Evolutionary conservation across 352 stramenopile species (phyloP).

Genomic region (Phytophthora syringae): DNA sequence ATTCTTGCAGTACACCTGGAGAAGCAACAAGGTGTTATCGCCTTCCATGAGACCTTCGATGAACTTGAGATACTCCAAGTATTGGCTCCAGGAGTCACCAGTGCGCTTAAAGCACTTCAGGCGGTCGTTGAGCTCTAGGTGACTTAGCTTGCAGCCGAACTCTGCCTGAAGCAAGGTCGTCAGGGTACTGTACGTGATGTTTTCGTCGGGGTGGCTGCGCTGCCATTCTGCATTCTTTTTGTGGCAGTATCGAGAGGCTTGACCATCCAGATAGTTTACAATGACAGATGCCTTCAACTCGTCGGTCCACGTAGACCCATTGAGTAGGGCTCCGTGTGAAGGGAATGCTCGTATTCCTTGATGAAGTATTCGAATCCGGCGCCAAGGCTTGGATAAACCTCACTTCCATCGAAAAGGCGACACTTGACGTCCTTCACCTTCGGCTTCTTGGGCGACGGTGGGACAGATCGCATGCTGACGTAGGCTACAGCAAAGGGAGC

Average conservation of each 20-base stretch:
- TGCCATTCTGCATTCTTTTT: not conserved
- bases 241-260: not conserved
- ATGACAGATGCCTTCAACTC: not conserved
- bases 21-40: conserved; percentile 10
- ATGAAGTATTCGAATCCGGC: not conserved
- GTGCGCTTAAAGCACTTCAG: conserved; percentile 6
- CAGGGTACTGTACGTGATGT: not conserved
- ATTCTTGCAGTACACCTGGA: conserved; percentile 17
- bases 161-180: not conserved
- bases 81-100: conserved; percentile 10
- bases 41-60: conserved; percentile 18
- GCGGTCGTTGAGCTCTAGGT: conserved; percentile 5
- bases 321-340: not conserved
- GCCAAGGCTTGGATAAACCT: not conserved
- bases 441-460: too few relatives aligned
- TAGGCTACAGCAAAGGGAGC: too few relatives aligned
- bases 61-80: conserved; percentile 18
- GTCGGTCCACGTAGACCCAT: not conserved
- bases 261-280: not conserved
- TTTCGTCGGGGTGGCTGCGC: too few relatives aligned
- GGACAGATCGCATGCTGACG: too few relatives aligned
- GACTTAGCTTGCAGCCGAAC: not conserved
- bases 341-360: not conserved
- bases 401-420: too few relatives aligned
- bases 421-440: not conserved